Evolutionary conservation across 192 early-diverging fungal genomes (phyloP).

Genomic region (Blastocladiella britannica): DNA sequence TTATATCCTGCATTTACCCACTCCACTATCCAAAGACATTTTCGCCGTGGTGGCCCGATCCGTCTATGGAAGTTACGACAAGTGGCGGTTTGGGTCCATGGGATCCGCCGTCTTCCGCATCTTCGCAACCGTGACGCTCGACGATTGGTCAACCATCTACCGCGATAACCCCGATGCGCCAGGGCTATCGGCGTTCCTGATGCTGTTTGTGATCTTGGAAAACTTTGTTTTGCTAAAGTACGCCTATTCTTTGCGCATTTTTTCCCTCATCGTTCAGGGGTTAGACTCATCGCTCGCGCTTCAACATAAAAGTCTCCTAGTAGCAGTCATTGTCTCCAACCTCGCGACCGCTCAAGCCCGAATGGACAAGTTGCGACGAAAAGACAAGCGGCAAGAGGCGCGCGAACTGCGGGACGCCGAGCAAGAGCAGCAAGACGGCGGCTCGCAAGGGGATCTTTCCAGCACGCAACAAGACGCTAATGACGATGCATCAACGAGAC

Average conservation of each 20-base stretch:
- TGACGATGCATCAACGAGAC: too few relatives aligned
- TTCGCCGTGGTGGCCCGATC: constrained; percentile 13
- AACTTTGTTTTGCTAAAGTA: constrained; percentile 21
- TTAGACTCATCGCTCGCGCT: background rate
- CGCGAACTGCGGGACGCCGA: too few relatives aligned
- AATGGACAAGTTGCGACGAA: too few relatives aligned
- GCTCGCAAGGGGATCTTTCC: too few relatives aligned
- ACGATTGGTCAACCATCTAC: constrained; percentile 15
- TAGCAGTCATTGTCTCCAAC: constrained; percentile 24
- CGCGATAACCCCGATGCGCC: constrained; percentile 11
- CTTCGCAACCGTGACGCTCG: constrained; percentile 17
- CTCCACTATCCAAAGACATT: constrained; percentile 10
- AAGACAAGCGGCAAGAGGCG: too few relatives aligned
- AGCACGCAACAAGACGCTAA: too few relatives aligned
- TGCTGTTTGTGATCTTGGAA: constrained; percentile 13
- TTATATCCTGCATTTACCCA: too few relatives aligned
- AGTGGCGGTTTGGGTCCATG: constrained; percentile 12
- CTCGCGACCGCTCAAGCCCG: too few relatives aligned
- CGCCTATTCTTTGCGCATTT: background rate
- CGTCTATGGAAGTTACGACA: constrained; percentile 11
- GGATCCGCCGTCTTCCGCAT: constrained; percentile 9
- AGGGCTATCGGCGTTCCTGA: constrained; percentile 10
- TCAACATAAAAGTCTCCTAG: constrained; percentile 11
- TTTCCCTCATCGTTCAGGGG: background rate
- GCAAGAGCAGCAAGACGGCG: too few relatives aligned